Conservation (phyloP, 2,329 filamentous ascomycete genomes). For the Botryotinia calthae region DNA sequence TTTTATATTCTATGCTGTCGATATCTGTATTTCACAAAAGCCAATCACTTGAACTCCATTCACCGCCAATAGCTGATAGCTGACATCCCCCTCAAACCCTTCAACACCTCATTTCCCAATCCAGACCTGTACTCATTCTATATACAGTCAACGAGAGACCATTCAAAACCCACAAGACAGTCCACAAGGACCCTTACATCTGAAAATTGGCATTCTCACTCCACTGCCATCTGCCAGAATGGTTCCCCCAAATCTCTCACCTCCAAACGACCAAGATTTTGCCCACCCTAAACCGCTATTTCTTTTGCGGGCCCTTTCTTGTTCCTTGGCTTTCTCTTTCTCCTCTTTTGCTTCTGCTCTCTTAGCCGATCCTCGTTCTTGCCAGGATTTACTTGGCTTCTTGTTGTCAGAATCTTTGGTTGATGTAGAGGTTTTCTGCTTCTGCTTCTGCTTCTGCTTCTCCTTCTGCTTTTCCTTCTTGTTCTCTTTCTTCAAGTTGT, state of each 20-base stretch:
- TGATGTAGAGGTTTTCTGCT: not conserved
- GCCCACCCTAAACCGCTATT: slow-evolving; percentile 13
- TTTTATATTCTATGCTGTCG: slow-evolving; percentile 3
- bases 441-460: not conserved
- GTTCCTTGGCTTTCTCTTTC: slow-evolving; percentile 2
- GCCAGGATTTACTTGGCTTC: not conserved
- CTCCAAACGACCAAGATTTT: slow-evolving; percentile 15
- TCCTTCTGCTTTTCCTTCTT: too few relatives aligned
- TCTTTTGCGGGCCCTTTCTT: slow-evolving; percentile 8
- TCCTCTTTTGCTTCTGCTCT: not conserved
- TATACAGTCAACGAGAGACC: not conserved
- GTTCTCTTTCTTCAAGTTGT: not conserved
- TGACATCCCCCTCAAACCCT: too few relatives aligned
- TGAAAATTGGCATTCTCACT: slow-evolving; percentile 12
- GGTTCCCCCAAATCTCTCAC: slow-evolving; percentile 11
- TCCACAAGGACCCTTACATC: slow-evolving; percentile 16
- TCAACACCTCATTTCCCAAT: not conserved
- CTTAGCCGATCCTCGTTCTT: not conserved
- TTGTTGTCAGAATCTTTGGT: not conserved
- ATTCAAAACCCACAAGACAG: not conserved
- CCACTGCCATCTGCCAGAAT: slow-evolving; percentile 13
- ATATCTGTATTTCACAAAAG: not conserved
- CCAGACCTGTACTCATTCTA: not conserved
- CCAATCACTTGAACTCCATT: not conserved
- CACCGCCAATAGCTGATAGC: too few relatives aligned